Evolutionary conservation across 2,329 filamentous ascomycete genomes (phyloP).

Genomic region (Sarocladium oryzae): DNA sequence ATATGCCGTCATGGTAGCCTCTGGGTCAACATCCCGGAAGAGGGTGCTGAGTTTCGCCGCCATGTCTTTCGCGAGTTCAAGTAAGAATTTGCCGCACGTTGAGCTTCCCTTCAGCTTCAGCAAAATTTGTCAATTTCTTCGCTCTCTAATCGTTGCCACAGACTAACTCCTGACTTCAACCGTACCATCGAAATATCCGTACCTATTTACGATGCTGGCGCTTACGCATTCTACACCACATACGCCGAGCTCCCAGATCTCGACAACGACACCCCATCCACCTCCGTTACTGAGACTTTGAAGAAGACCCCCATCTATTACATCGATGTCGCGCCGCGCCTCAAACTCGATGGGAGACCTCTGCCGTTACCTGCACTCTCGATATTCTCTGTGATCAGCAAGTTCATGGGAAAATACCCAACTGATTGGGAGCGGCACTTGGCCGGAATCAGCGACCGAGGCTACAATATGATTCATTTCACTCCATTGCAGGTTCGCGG

Average conservation of each 20-base stretch:
- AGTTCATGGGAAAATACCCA: slow-evolving; percentile 94
- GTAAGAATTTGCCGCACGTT: slow-evolving; percentile 45
- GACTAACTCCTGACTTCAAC: slow-evolving; percentile 88
- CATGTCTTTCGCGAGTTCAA: slow-evolving; percentile 81
- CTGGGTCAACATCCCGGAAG: slow-evolving; percentile 90
- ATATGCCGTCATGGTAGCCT: slow-evolving; percentile 91
- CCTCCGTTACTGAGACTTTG: slow-evolving; percentile 33
- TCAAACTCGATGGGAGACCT: slow-evolving; percentile 65
- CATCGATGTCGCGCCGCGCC: slow-evolving; percentile 82
- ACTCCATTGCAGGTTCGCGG: slow-evolving; percentile 88
- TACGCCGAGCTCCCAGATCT: slow-evolving; percentile 79
- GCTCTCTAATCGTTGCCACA: slow-evolving; percentile 27
- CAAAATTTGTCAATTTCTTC: neutral
- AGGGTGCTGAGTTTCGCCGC: slow-evolving; percentile 69
- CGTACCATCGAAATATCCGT: slow-evolving; percentile 85
- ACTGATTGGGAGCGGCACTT: slow-evolving; percentile 86
- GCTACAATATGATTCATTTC: slow-evolving; percentile 99
- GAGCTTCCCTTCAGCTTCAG: neutral
- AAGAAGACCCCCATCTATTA: slow-evolving; percentile 76
- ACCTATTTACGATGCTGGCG: slow-evolving; percentile 73
- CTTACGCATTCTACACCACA: slow-evolving; percentile 91
- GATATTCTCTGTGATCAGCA: slow-evolving; percentile 90
- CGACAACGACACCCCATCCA: slow-evolving; percentile 14
- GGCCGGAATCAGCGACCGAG: slow-evolving; percentile 77
- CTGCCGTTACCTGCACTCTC: slow-evolving; percentile 83